These are phyloP conservation scores for Phytopythium helicoides DNA, from an alignment of 352 stramenopile genomes.

Conservation along the genomic window DNA sequence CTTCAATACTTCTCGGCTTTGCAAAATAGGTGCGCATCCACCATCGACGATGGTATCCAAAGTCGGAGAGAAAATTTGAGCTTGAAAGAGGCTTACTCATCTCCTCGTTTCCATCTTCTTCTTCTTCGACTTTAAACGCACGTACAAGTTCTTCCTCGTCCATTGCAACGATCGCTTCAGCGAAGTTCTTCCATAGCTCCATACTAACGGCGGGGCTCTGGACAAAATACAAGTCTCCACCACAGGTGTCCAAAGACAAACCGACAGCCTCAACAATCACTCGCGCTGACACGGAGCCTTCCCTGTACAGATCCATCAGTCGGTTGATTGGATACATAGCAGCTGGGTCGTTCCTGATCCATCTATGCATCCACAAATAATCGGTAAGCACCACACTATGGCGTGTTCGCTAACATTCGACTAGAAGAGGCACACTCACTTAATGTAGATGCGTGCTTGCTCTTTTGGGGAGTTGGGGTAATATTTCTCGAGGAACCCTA, in stretches of 20 bases:
- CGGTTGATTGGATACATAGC: conserved; percentile 46
- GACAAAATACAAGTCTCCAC: conserved; percentile 48
- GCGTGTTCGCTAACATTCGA: conserved; percentile 7
- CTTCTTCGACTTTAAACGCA: conserved; percentile 7
- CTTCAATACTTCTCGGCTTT: conserved; percentile 23
- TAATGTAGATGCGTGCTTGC: conserved; percentile 31
- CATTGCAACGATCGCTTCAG: conserved; percentile 43
- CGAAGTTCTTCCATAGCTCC: conserved; percentile 55
- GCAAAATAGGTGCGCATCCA: conserved; percentile 67
- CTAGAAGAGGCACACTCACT: conserved; percentile 10
- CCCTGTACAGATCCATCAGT: conserved; percentile 39
- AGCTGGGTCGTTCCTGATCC: conserved; percentile 55
- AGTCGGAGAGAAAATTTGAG: conserved; percentile 25
- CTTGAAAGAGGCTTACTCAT: not conserved
- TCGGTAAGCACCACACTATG: not conserved
- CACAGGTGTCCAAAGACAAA: conserved; percentile 48
- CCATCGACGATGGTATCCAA: conserved; percentile 35
- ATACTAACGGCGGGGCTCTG: conserved; percentile 29
- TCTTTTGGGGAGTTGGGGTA: conserved; percentile 45
- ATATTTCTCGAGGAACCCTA: conserved; percentile 37
- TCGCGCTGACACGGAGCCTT: conserved; percentile 32
- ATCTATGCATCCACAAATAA: conserved; percentile 49
- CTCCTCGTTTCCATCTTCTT: not conserved
- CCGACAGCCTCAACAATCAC: conserved; percentile 36
- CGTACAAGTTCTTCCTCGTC: conserved; percentile 35